Conservation (phyloP, 306 rosid species). For the Malus asiatica region DNA sequence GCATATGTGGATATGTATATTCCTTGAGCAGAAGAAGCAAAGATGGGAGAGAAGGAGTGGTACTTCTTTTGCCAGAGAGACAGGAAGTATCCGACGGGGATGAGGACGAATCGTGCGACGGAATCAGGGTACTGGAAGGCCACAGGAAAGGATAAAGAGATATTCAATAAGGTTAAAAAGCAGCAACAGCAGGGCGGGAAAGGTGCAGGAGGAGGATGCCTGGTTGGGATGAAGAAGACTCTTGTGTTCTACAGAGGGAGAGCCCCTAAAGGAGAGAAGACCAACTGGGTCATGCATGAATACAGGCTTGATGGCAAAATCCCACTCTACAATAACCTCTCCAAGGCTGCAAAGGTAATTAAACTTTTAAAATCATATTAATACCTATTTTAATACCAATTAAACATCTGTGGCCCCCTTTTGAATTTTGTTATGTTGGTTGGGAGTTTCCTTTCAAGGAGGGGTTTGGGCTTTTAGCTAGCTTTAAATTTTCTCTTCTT, state of each 20-base stretch:
- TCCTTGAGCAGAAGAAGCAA: conserved; percentile 55
- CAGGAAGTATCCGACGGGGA: conserved; percentile 93
- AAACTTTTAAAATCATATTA: too few relatives aligned
- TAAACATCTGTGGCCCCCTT: too few relatives aligned
- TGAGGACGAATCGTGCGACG: conserved; percentile 89
- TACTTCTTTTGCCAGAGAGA: conserved; percentile 84
- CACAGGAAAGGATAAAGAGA: conserved; percentile 84
- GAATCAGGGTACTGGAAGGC: conserved; percentile 96
- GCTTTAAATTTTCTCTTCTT: not conserved
- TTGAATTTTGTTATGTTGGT: conserved; percentile 21
- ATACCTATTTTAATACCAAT: too few relatives aligned
- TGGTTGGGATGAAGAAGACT: conserved; percentile 95
- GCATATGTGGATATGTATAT: not conserved
- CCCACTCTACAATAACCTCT: conserved; percentile 25
- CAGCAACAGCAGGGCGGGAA: not conserved
- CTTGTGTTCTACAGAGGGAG: conserved; percentile 88
- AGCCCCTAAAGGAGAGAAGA: conserved; percentile 91
- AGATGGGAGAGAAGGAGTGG: conserved; percentile 98
- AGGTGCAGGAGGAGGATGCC: conserved; percentile 12
- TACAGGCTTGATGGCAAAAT: conserved; percentile 70
- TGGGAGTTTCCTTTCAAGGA: conserved; percentile 39
- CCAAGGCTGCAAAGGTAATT: conserved; percentile 46
- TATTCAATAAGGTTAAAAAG: conserved; percentile 41
- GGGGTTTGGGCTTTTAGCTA: not conserved
- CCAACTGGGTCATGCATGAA: conserved; percentile 98